Base-by-base conservation (phyloP, 371 early-diverging fungal species). In the Lichtheimia ramosa region DNA sequence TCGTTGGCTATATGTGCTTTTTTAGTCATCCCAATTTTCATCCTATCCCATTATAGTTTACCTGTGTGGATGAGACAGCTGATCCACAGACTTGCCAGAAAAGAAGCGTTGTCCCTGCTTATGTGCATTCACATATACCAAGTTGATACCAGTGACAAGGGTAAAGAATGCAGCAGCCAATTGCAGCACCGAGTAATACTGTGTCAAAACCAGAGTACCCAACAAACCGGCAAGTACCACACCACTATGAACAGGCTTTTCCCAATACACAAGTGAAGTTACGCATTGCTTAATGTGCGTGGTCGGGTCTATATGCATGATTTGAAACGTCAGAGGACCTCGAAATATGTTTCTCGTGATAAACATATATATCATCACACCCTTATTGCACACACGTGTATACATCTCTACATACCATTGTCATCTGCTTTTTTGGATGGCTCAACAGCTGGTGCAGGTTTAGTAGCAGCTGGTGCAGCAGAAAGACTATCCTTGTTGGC, bases 141-240 rank as follows among this genome's bases (percentile, higher is more conserved):
- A 79, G 57, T 83, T 80, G 28, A 74, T 54, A 25, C 83, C 79
- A 40, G 81, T 84, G 21, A 69, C 73, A 27, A 83, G 56, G 24
- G 82, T 79, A n/a, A 83, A 74, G 41, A 75, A 56, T 14, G 75
- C 82, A 25, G 83, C 80, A 34, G 70, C 51, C 16, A 84, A 60
- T 58, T 83, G 83, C 23, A 84, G 69, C 16, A 84, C 57, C 25
- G 85, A 84, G 64, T 81, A 74, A 59, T 82, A 81, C 40, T 83
- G 79, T 52, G 82, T 81, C 48, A 80, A 65, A 57, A 75, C 60
- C 25, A 84, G 61, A 14, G 74, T 56, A 53, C 69, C 59, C 12
- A 84, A 56, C 3, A 77, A 65, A 3, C 64, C 54, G 4, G 58
- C 61, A 7, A 82, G 62, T 5, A 73, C 65, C 5, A 56, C 65